Percentiles rank a stretch among this genome's conserved stretches.
Conservation (phyloP, 2,329 filamentous ascomycete genomes). For the Cytospora mali region DNA sequence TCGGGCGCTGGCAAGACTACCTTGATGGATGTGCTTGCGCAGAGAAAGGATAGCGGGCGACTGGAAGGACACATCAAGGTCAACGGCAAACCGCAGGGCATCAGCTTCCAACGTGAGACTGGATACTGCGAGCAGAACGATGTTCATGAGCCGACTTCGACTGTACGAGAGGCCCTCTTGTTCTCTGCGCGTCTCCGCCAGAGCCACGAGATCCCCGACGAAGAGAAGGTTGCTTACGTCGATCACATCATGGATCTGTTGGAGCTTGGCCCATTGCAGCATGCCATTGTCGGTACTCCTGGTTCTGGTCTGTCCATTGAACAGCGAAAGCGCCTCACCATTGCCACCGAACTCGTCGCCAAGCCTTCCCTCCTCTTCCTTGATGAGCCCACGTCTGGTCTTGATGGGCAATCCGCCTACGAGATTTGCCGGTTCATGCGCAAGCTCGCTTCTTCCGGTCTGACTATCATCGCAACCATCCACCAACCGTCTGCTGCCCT, state of each 20-base stretch:
- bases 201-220: conserved; percentile 60
- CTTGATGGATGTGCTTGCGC: conserved; percentile 79
- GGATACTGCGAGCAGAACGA: conserved; percentile 84
- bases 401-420: conserved; percentile 61
- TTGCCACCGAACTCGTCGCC: conserved; percentile 66
- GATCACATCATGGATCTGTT: conserved; percentile 73
- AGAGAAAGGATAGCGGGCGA: conserved; percentile 76
- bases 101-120: conserved; percentile 76
- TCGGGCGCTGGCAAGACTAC: conserved; percentile 87
- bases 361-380: conserved; percentile 51
- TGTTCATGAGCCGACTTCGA: conserved; percentile 72
- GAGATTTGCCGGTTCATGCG: conserved; percentile 64
- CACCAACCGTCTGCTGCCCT: conserved; percentile 61
- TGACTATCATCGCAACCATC: conserved; percentile 63
- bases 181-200: conserved; percentile 78
- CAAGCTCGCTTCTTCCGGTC: conserved; percentile 61
- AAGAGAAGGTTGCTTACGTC: conserved; percentile 76
- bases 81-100: conserved; percentile 70
- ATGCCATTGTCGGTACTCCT: conserved; percentile 48
- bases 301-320: conserved; percentile 53
- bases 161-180: conserved; percentile 74
- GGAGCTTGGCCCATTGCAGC: conserved; percentile 50
- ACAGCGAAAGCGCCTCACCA: conserved; percentile 66
- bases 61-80: conserved; percentile 76
- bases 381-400: conserved; percentile 63